Conservation (phyloP, 2,329 filamentous ascomycete genomes). For the Botryosphaeria dothidea region DNA sequence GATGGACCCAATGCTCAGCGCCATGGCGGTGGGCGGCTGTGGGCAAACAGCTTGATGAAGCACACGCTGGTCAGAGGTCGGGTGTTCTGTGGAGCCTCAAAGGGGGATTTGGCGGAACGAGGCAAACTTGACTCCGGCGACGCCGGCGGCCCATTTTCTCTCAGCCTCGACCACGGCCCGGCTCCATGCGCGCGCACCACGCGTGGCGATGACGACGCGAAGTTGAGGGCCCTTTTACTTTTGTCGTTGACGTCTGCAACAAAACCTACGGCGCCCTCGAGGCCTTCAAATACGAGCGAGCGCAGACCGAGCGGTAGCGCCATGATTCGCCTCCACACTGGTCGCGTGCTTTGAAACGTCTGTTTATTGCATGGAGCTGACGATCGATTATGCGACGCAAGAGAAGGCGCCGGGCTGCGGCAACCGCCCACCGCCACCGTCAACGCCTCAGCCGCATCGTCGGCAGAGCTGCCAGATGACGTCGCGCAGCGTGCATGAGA, state of each 20-base stretch:
- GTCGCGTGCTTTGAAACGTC: neutral
- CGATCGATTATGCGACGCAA: slow-evolving; percentile 1
- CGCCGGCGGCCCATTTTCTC: neutral
- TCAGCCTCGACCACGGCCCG: neutral
- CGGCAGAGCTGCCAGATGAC: neutral
- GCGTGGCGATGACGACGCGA: neutral
- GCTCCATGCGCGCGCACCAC: neutral
- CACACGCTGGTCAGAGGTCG: neutral
- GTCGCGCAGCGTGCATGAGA: neutral
- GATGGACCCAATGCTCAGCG: slow-evolving; percentile 24
- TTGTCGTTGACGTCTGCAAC: neutral
- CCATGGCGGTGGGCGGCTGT: slow-evolving; percentile 7
- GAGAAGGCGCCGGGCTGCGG: neutral
- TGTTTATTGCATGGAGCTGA: slow-evolving; percentile 1
- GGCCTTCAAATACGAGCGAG: neutral
- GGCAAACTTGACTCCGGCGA: neutral
- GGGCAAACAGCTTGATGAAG: neutral
- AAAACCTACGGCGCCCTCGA: neutral
- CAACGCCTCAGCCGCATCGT: neutral
- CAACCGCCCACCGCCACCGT: neutral
- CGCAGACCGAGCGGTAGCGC: neutral
- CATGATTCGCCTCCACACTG: neutral
- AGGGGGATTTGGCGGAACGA: neutral
- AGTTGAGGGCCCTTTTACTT: neutral
- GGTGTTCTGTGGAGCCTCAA: neutral